Conservation (phyloP, 2,329 filamentous ascomycete species). For the Pseudogymnoascus sp. region DNA sequence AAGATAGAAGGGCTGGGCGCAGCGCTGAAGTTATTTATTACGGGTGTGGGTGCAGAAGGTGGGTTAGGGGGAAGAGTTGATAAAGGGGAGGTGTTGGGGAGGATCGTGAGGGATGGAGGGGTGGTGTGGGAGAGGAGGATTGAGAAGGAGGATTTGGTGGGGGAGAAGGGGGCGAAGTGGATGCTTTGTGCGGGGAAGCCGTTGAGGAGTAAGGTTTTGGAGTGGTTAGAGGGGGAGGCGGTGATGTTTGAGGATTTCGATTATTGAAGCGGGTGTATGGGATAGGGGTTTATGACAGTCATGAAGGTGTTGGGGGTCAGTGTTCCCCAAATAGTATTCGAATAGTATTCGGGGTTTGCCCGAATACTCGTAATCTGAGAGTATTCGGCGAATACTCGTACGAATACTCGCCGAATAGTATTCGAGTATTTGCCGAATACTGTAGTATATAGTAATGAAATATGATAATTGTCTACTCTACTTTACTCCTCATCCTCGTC, state of each 20-base stretch:
- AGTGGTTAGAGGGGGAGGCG: slow-evolving; percentile 38
- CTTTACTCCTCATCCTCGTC: too few species aligned
- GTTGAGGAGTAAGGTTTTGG: slow-evolving; percentile 39
- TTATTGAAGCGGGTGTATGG: slow-evolving; percentile 16
- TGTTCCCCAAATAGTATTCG: too few species aligned
- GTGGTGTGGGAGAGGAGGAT: slow-evolving; percentile 38
- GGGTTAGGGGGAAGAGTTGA: slow-evolving; percentile 22
- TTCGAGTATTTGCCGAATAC: too few species aligned
- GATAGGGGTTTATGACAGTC: too few species aligned
- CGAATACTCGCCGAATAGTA: too few species aligned
- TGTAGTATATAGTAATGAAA: too few species aligned
- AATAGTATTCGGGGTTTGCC: too few species aligned
- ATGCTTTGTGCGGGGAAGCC: slow-evolving; percentile 49
- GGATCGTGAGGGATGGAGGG: slow-evolving; percentile 19
- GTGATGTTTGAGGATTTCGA: slow-evolving; percentile 43
- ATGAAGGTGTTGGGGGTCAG: too few species aligned
- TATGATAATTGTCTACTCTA: too few species aligned
- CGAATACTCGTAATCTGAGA: too few species aligned
- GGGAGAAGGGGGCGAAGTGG: slow-evolving; percentile 34
- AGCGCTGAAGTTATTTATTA: slow-evolving; percentile 56
- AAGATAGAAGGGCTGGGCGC: slow-evolving; percentile 41
- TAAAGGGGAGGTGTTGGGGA: slow-evolving; percentile 20
- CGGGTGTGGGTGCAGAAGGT: slow-evolving; percentile 32
- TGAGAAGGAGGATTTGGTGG: slow-evolving; percentile 35
- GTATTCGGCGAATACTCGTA: too few species aligned